Percentiles rank a stretch among this genome's conserved stretches.
phyloP scores from a whole-genome alignment of 2,329 filamentous ascomycete species.

The Colletotrichum orchidophilum region DNA sequence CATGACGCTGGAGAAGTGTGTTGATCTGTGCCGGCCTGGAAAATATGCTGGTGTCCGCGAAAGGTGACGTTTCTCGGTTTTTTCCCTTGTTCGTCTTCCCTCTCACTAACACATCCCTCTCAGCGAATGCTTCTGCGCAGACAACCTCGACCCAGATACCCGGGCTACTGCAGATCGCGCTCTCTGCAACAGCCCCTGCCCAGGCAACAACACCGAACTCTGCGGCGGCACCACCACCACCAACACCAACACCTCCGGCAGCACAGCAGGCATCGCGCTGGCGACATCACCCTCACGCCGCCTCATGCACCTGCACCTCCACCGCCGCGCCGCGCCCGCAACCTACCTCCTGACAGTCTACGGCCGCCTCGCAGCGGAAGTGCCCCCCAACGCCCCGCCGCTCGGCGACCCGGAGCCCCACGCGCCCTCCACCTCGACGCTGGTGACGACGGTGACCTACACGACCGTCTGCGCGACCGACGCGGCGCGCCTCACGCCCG shows the following conservation, averaged over 20 bases:
- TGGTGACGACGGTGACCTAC: conserved; percentile 42
- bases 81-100: background rate
- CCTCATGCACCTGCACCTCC: conserved; percentile 22
- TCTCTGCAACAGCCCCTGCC: conserved; percentile 51
- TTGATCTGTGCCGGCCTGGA: conserved; percentile 45
- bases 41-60: conserved; percentile 52
- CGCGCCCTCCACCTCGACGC: conserved; percentile 35
- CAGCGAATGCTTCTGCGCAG: conserved; percentile 56
- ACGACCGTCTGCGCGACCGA: conserved; percentile 47
- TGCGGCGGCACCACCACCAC: conserved; percentile 54
- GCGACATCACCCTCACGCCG: conserved; percentile 7
- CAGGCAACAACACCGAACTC: conserved; percentile 49
- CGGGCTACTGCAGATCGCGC: conserved; percentile 43
- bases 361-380: conserved; percentile 44
- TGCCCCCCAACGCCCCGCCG: conserved; percentile 45
- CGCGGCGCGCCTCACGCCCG: conserved; percentile 42
- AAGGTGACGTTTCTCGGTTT: conserved; percentile 33
- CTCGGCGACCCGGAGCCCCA: conserved; percentile 39
- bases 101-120: background rate
- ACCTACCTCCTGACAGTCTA: conserved; percentile 55
- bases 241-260: no score
- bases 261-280: no score
- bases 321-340: conserved; percentile 41
- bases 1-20: conserved; percentile 53
- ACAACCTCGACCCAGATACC: conserved; percentile 50